phyloP scores from a whole-genome alignment of 768 basidiomycete species.

The Tubosaeta sp. region DNA sequence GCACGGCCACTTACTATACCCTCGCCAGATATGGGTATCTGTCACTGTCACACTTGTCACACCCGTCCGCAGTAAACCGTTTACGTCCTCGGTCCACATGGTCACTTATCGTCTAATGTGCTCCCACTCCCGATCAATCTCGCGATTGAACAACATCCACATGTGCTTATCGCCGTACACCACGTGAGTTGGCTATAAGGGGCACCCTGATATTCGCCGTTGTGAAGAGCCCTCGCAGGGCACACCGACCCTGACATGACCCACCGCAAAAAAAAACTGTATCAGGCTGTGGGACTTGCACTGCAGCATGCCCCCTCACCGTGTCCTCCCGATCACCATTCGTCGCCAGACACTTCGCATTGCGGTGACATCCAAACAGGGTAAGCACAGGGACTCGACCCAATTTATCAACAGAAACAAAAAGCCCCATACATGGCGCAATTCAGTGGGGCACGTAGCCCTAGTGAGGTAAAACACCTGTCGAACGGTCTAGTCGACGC shows the following conservation, averaged over 20 bases:
- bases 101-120: neutral
- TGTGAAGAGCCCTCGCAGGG: neutral
- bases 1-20: constrained; percentile 4
- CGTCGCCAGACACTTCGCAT: neutral
- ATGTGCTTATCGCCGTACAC: neutral
- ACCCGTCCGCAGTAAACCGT: constrained; percentile 3
- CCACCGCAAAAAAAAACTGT: neutral
- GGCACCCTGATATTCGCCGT: neutral
- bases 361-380: neutral
- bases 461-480: neutral
- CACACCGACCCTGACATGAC: neutral
- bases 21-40: constrained; percentile 4
- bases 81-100: constrained; percentile 21
- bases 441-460: neutral
- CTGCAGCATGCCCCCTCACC: neutral
- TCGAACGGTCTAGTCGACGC: neutral
- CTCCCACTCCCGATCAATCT: neutral
- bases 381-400: neutral
- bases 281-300: neutral
- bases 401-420: neutral
- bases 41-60: neutral
- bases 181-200: neutral
- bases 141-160: neutral
- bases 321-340: neutral
- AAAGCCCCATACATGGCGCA: neutral